Percentiles rank a stretch among this genome's conserved stretches.
Evolutionary conservation across 2,329 filamentous ascomycete genomes (phyloP).

Genomic region (Colletotrichum sp.): DNA sequence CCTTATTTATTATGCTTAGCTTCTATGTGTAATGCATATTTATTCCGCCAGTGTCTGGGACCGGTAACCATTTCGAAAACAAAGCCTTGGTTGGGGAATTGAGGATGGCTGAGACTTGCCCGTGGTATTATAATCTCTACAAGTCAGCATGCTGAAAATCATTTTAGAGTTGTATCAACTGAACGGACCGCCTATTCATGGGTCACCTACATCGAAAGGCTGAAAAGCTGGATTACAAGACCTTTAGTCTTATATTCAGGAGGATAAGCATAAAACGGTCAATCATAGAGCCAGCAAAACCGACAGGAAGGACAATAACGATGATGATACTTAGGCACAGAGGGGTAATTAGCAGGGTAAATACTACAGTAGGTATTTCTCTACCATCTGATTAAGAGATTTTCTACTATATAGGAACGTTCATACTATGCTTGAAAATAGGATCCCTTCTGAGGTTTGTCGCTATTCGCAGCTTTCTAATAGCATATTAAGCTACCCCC

Average conservation of each 20-base stretch:
- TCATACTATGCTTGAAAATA: background rate
- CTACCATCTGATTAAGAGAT: fast-evolving
- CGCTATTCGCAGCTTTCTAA: background rate
- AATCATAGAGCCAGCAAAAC: background rate
- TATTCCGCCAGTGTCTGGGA: background rate
- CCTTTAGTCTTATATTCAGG: background rate
- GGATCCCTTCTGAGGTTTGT: fast-evolving
- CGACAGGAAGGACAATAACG: background rate
- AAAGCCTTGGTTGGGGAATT: background rate
- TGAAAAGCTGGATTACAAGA: background rate
- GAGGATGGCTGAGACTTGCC: background rate
- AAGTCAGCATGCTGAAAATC: too few relatives aligned
- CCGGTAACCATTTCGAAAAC: background rate
- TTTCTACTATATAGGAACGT: background rate
- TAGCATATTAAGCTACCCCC: too few relatives aligned
- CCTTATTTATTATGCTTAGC: background rate
- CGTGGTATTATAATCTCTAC: background rate
- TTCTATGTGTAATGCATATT: background rate
- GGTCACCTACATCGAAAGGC: background rate
- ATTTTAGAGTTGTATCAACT: background rate
- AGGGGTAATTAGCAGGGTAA: background rate
- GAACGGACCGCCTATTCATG: background rate
- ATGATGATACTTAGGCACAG: background rate
- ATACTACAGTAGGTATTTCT: background rate
- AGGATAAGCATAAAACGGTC: background rate